Conservation (phyloP, 805 yeast genomes). For the Yamadazyma akitaensis region DNA sequence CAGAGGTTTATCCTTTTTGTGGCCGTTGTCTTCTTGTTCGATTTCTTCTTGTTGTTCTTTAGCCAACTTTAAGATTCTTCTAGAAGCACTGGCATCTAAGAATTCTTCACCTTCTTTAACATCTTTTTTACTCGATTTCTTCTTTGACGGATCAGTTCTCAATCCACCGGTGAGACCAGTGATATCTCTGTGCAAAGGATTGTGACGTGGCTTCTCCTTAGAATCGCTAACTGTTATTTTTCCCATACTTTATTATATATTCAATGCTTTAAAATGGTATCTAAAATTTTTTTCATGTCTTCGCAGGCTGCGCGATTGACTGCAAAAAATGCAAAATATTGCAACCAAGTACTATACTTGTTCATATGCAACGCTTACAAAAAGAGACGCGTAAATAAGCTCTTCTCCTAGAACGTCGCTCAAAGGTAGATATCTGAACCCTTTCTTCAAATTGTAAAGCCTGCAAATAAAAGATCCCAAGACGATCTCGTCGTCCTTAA, state of each 20-base stretch:
- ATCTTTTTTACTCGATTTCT: slow-evolving; percentile 26
- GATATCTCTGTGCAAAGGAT: slow-evolving; percentile 75
- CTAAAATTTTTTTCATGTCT: slow-evolving; percentile 9
- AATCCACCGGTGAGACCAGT: slow-evolving; percentile 72
- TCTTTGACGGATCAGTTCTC: slow-evolving; percentile 39
- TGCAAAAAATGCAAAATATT: slow-evolving; percentile 1
- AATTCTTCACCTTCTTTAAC: slow-evolving; percentile 53
- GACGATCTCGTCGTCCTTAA: slow-evolving; percentile 22
- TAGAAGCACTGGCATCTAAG: slow-evolving; percentile 77
- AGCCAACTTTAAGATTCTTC: slow-evolving; percentile 86
- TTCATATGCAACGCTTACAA: slow-evolving; percentile 25
- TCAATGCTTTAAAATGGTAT: neutral
- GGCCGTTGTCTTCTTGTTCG: slow-evolving; percentile 47
- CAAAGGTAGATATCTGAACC: slow-evolving; percentile 79
- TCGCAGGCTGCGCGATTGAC: slow-evolving; percentile 2
- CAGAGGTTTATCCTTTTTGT: slow-evolving; percentile 15
- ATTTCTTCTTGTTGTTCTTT: slow-evolving; percentile 90
- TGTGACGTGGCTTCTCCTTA: slow-evolving; percentile 66
- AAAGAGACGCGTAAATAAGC: slow-evolving; percentile 48
- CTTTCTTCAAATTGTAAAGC: slow-evolving; percentile 62
- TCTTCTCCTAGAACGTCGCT: slow-evolving; percentile 81
- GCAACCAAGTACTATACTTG: neutral
- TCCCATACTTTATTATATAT: slow-evolving; percentile 48
- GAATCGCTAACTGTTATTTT: slow-evolving; percentile 52
- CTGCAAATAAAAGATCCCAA: slow-evolving; percentile 63